Evolutionary conservation across 1,139 yeast genomes (phyloP).

Genomic region (Taphrina confusa): DNA sequence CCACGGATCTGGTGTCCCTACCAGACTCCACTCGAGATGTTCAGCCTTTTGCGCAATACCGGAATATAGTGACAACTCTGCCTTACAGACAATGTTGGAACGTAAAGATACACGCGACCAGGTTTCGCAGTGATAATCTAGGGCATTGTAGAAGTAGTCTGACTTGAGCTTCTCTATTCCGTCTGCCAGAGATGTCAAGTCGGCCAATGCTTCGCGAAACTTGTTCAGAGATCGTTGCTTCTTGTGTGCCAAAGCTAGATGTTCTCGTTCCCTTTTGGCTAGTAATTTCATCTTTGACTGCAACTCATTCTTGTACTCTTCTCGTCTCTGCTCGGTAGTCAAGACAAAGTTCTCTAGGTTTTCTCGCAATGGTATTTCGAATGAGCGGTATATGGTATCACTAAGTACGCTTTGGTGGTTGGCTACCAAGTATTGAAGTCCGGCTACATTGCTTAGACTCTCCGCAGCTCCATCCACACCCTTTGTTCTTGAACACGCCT

Average conservation of each 20-base stretch:
- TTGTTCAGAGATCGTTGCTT: constrained; percentile 58
- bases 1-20: constrained; percentile 30
- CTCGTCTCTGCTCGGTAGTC: constrained; percentile 51
- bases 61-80: constrained; percentile 78
- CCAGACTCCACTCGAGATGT: constrained; percentile 43
- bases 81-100: constrained; percentile 68
- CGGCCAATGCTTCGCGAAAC: constrained; percentile 65
- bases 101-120: constrained; percentile 57
- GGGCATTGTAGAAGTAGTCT: constrained; percentile 66
- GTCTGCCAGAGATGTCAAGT: constrained; percentile 71
- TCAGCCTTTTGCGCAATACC: constrained; percentile 70
- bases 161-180: constrained; percentile 74
- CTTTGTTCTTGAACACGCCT: constrained; percentile 66
- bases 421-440: constrained; percentile 72
- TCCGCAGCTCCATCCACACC: constrained; percentile 62
- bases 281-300: constrained; percentile 54
- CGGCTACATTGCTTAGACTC: constrained; percentile 72
- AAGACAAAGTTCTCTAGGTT: constrained; percentile 51
- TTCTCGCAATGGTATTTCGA: constrained; percentile 58
- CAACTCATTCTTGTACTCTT: constrained; percentile 57
- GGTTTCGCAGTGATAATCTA: constrained; percentile 61
- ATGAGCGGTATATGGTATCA: constrained; percentile 55
- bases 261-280: constrained; percentile 59
- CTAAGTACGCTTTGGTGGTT: constrained; percentile 76
- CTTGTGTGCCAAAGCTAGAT: constrained; percentile 59